These are phyloP conservation scores for Escallonia rubra DNA, from an alignment of 129 eudicot genomes.

Conservation along the genomic window DNA sequence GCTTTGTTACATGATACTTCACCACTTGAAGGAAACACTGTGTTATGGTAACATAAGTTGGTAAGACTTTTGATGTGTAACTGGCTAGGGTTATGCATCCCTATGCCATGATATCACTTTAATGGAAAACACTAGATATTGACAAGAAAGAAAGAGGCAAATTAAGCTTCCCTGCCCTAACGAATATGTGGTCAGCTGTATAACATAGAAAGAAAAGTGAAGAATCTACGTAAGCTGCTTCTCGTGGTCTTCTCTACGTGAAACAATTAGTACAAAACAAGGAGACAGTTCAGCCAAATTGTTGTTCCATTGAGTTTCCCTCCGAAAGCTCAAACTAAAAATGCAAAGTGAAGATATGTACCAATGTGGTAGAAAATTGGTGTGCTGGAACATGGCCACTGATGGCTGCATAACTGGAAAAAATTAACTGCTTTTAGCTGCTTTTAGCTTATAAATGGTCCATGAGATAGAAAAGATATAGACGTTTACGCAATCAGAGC, in stretches of 20 bases:
- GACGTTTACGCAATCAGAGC: constrained; percentile 67
- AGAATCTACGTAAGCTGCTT: neutral
- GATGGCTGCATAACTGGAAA: constrained; percentile 85
- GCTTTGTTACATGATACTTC: neutral
- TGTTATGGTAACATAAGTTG: no score
- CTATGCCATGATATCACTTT: no score
- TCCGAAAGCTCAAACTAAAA: neutral
- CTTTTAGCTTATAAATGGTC: neutral
- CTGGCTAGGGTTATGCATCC: no score
- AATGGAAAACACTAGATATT: no score
- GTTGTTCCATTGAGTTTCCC: no score
- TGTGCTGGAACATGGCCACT: constrained; percentile 48
- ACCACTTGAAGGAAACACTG: no score
- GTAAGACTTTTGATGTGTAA: no score
- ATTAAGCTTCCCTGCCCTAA: no score
- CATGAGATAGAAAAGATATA: neutral
- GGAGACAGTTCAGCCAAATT: neutral
- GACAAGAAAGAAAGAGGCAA: no score
- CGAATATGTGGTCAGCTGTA: no score
- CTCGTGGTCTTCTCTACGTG: neutral
- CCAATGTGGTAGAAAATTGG: constrained; percentile 31
- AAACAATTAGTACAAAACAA: neutral
- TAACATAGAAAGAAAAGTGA: neutral
- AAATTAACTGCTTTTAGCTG: neutral
- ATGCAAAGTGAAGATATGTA: constrained; percentile 16